Evolutionary conservation across 2,329 filamentous ascomycete genomes (phyloP).

Genomic region (Trichophyton rubrum): DNA sequence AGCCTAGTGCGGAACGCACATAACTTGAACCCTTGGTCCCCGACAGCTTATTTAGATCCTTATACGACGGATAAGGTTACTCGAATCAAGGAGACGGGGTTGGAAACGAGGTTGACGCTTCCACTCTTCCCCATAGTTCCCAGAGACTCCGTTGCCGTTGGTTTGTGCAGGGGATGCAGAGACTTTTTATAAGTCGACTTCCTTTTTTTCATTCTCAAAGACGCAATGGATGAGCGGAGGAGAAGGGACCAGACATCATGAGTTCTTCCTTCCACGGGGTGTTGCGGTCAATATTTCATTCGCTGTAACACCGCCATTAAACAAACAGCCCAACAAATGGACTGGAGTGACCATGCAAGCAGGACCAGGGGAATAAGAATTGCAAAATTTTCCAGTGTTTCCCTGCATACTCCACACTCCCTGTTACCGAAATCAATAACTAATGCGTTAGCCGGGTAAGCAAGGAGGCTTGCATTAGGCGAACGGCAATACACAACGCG

Average conservation of each 20-base stretch:
- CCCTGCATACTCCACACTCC: neutral
- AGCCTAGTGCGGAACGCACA: neutral
- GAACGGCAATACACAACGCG: neutral
- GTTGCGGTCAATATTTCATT: neutral
- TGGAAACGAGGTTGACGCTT: conserved; percentile 3
- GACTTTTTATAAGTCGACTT: neutral
- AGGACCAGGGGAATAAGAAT: neutral
- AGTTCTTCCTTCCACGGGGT: neutral
- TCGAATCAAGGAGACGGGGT: neutral
- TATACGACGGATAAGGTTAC: neutral
- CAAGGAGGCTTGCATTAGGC: conserved; percentile 1
- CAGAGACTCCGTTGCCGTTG: neutral
- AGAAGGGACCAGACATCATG: neutral
- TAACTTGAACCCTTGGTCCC: neutral
- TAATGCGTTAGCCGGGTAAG: neutral
- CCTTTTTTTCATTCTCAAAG: too few relatives aligned
- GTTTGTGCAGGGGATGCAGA: neutral
- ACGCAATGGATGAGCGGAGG: too few relatives aligned
- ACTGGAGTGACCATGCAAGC: neutral
- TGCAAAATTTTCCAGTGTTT: neutral
- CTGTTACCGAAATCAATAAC: neutral
- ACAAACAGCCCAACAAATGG: neutral
- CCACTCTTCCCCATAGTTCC: neutral
- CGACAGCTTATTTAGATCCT: neutral
- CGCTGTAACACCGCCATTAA: neutral